These are phyloP conservation scores for Pseudogymnoascus sp. DNA, from an alignment of 2,329 filamentous ascomycete genomes.

Conservation along the genomic window DNA sequence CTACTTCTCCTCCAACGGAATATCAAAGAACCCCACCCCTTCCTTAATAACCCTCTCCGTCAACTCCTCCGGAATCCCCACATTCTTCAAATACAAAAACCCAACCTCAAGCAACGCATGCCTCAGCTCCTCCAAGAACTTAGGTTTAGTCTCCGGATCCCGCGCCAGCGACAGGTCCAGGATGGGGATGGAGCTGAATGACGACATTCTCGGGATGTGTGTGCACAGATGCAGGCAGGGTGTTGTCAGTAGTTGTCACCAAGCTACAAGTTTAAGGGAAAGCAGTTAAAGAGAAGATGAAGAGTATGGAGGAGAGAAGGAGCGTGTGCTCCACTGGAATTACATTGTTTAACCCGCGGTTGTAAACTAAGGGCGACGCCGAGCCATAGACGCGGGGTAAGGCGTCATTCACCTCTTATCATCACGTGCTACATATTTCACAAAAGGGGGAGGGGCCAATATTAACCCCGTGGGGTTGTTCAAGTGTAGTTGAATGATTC, in stretches of 20 bases:
- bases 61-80: conserved; percentile 59
- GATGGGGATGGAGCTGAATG: conserved; percentile 69
- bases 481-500: background rate
- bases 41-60: conserved; percentile 58
- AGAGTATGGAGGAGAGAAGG: background rate
- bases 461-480: background rate
- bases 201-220: conserved; percentile 30
- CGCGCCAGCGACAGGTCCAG: conserved; percentile 64
- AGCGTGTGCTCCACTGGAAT: background rate
- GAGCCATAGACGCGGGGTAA: conserved; percentile 4
- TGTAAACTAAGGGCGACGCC: background rate
- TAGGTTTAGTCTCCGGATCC: conserved; percentile 57
- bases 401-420: conserved; percentile 5
- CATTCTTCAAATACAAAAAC: conserved; percentile 78
- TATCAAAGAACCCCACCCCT: conserved; percentile 67
- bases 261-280: background rate
- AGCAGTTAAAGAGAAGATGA: background rate
- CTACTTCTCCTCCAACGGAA: conserved; percentile 68
- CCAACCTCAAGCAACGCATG: conserved; percentile 78
- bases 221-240: background rate
- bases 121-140: conserved; percentile 63
- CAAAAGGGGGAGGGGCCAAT: background rate
- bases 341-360: background rate
- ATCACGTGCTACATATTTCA: background rate
- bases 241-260: background rate